A percentile compares a stretch with the other conserved stretches of the same genome.
Evolutionary conservation across 805 yeast species (phyloP).

Genomic region (Alloascoidea hylecoeti): DNA sequence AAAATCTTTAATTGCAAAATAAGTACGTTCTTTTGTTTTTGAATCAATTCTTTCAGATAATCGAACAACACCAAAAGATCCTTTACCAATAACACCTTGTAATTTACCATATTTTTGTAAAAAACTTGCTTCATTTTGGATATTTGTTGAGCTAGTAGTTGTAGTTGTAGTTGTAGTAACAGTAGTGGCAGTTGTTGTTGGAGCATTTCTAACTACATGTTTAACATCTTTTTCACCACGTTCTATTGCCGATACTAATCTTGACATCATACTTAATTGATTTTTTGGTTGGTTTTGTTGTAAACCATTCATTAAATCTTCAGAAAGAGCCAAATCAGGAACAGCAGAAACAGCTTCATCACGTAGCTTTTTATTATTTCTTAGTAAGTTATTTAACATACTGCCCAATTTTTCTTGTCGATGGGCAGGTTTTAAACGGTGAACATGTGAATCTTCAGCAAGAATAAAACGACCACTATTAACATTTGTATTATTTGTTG

Average conservation of each 20-base stretch:
- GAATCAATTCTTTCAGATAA: constrained; percentile 53
- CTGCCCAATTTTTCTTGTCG: constrained; percentile 33
- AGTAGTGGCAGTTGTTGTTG: constrained; percentile 5
- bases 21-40: constrained; percentile 22
- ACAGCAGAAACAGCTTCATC: constrained; percentile 14
- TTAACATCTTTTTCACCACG: constrained; percentile 20
- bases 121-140: constrained; percentile 33
- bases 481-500: too few species aligned
- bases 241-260: constrained; percentile 16
- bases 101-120: constrained; percentile 87
- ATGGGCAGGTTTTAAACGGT: constrained; percentile 53
- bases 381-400: constrained; percentile 53
- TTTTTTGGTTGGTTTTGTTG: not conserved
- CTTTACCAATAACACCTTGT: constrained; percentile 88
- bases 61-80: constrained; percentile 89
- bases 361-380: constrained; percentile 23
- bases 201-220: constrained; percentile 12
- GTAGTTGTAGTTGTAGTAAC: constrained; percentile 4
- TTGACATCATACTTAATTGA: constrained; percentile 17
- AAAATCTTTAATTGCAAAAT: constrained; percentile 70
- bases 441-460: constrained; percentile 66
- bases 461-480: too few species aligned
- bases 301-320: not conserved
- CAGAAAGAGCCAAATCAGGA: constrained; percentile 9
- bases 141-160: constrained; percentile 2